phyloP scores from a whole-genome alignment of 345 rosid species.

The Draba incana region DNA sequence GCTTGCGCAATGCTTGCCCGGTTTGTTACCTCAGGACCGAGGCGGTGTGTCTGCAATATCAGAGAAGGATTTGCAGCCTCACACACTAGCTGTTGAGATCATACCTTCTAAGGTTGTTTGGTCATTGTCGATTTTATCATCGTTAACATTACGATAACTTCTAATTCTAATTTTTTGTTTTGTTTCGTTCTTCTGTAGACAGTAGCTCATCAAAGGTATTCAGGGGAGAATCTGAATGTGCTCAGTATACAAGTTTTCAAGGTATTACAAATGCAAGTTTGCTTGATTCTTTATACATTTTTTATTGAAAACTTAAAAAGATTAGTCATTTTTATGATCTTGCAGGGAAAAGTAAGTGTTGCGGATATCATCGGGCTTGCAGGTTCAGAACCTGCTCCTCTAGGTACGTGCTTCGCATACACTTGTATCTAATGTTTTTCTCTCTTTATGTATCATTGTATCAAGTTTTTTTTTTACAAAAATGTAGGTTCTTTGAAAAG shows the following conservation, averaged over 20 bases:
- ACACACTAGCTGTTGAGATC: conserved; percentile 92
- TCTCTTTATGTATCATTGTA: conserved; percentile 10
- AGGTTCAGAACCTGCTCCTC: conserved; percentile 65
- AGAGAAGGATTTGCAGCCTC: conserved; percentile 68
- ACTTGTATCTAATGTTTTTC: conserved; percentile 7
- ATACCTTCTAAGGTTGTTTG: conserved; percentile 78
- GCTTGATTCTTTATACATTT: neutral
- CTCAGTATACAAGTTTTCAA: conserved; percentile 66
- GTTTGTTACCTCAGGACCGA: conserved; percentile 72
- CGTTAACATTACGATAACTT: neutral
- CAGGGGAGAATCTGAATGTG: conserved; percentile 75
- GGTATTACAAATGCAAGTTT: conserved; percentile 46
- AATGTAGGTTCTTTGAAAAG: conserved; percentile 75
- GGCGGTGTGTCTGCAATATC: conserved; percentile 63
- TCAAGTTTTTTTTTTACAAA: neutral
- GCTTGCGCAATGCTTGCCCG: conserved; percentile 91
- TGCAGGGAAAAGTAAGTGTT: conserved; percentile 87
- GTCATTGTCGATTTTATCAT: neutral
- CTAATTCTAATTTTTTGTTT: neutral
- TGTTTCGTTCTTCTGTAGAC: conserved; percentile 48
- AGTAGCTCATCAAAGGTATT: conserved; percentile 68
- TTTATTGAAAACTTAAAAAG: neutral
- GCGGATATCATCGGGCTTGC: conserved; percentile 81
- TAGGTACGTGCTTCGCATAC: conserved; percentile 49
- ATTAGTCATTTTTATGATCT: neutral